Evolutionary conservation across 805 yeast genomes (phyloP), one percentile per base, ranked within the genome.

Genomic region (Schizosaccharomyces octosporus): DNA sequence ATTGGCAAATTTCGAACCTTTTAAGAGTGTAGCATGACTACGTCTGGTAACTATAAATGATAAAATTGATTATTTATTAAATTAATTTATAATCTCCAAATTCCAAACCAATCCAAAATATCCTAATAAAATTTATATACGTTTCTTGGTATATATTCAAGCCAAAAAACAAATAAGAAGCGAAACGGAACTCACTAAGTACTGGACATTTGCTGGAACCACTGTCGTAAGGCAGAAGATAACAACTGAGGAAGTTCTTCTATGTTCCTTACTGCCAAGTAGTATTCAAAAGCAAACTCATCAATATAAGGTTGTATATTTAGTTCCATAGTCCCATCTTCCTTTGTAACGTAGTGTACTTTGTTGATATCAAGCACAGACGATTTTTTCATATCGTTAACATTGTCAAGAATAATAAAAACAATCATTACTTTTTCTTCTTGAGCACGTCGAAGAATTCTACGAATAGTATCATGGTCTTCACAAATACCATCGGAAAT

Each of bases 401-500:
- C 81, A 21, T 97, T 95, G 71, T 93, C 97, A 61, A 94, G 82
- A 41, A 93, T 80, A 29, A 93, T 95, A 74, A 93, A 93, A 48
- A 93, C 97, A 63, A 93, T 75, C 96, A 94, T 88, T 64, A 93
- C 84, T 68, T 83, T 84, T 66, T 87, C 86, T 67, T 93, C 97
- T 66, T 95, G 78, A 1, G 97, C 97, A 65, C 80, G 80, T 67
- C 98, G 82, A 3, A 90, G 97, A 66, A 93, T 76, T 65, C 90
- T 77, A 65, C 85, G 82, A 60, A 93, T 76, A 0, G 84, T 81
- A 39, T 78, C 88, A 70, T 93, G 98, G 70, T 89, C 94, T 71
- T 93, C 99, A 69, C 97, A 88, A 59, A 93, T 87, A 72, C 99
- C 99, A 74, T 93, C 99, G 1, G 96, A 87, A 41, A 93, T 78